Evolutionary conservation across 768 basidiomycete species (phyloP).

Genomic region (Serendipita indica): DNA sequence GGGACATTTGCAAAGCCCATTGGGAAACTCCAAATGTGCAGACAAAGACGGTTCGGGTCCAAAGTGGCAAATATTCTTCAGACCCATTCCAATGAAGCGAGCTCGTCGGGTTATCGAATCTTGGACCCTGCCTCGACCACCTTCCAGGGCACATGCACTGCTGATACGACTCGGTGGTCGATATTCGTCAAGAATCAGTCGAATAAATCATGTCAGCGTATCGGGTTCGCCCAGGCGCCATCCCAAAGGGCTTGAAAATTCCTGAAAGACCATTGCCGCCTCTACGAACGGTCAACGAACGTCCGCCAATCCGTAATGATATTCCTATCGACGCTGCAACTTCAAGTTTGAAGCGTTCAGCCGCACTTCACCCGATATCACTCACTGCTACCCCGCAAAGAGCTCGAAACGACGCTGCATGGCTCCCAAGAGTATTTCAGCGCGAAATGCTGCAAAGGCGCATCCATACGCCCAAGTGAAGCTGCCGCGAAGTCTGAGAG

Average conservation of each 20-base stretch:
- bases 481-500: background rate
- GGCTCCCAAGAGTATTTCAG: background rate
- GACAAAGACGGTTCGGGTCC: too few species aligned
- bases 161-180: too few species aligned
- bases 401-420: background rate
- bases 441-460: background rate
- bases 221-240: conserved; percentile 5
- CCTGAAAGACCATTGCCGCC: background rate
- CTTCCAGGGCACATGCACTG: too few species aligned
- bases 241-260: conserved; percentile 3
- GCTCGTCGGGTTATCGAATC: too few species aligned
- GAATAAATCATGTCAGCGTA: conserved; percentile 1
- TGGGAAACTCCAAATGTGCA: too few species aligned
- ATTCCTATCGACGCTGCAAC: background rate
- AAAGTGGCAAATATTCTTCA: too few species aligned
- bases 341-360: background rate
- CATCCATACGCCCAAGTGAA: background rate
- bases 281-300: background rate
- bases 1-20: too few species aligned
- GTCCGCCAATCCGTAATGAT: background rate
- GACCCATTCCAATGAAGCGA: too few species aligned
- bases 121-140: too few species aligned
- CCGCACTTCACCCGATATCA: background rate
- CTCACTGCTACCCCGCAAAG: background rate
- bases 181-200: too few species aligned